Conservation (phyloP, 306 rosid genomes). For the Geum urbanum region DNA sequence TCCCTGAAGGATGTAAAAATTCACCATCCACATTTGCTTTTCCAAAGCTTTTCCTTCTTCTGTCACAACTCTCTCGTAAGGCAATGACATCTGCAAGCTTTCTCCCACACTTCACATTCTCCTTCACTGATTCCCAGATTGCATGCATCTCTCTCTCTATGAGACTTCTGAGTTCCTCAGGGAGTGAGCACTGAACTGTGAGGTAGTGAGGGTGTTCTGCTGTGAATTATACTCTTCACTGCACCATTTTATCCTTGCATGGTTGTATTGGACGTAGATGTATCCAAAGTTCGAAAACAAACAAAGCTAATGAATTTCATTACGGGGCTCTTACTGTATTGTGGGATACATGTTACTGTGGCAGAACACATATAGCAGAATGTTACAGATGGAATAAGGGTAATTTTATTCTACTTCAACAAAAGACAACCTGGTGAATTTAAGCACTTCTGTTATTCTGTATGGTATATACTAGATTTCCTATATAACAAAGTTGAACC, state of each 20-base stretch:
- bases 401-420: no score
- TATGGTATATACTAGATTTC: no score
- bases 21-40: conserved; percentile 24
- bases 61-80: conserved; percentile 23
- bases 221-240: neutral
- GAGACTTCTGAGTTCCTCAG: neutral
- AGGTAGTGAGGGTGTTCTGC: no score
- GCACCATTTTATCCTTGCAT: neutral
- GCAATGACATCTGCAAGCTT: conserved; percentile 46
- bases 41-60: conserved; percentile 18
- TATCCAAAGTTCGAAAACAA: neutral
- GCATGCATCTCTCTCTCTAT: conserved; percentile 46
- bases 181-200: neutral
- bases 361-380: neutral
- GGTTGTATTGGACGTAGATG: neutral
- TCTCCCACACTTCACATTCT: conserved; percentile 52
- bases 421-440: conserved; percentile 23
- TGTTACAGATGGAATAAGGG: no score
- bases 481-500: no score
- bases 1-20: conserved; percentile 16
- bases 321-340: neutral
- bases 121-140: conserved; percentile 57
- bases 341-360: neutral
- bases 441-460: conserved; percentile 29
- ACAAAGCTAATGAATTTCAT: neutral